Evolutionary conservation across 768 basidiomycete species (phyloP), one percentile per base, ranked within the genome.

Genomic region (Amanita rubescens): DNA sequence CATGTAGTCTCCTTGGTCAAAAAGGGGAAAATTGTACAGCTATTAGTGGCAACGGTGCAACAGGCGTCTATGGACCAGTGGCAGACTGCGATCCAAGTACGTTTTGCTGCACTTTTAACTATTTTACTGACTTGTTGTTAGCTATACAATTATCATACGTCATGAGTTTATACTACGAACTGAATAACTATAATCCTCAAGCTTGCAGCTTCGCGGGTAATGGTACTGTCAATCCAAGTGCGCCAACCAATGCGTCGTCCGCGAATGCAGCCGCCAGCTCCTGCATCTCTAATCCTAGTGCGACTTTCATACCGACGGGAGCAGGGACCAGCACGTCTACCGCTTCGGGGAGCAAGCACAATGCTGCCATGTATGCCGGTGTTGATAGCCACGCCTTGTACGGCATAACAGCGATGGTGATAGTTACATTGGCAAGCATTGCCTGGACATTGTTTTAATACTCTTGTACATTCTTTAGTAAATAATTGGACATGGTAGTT

Each of bases 161-260:
- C 45, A 87, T 94, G 81, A 87, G 80, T 65, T 72, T 82, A 55
- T 92, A 79, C 66, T 94, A 85, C 63, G 81, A 87, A 61, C 65
- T 73, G 27, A 79, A 78, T 52, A 78, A 77, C 65, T 77, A 78
- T 57, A 70, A 82, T 51, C 62, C 71, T 15, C 71, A 77, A 49
- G 75, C 88, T 7, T 95, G 93, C 70, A 80, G 77, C 71, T 95
- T 96, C 64, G 67, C 68, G 49, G 91, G 93, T 7, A 96, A 96
- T 63, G 93, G 84, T 5, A 90, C 89, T 14, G 73, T 90, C 58
- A 88, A 89, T 61, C 10, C 71, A 14, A 63, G 62, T 3, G 79
- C 81, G 14, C 75, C 85, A 27, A 64, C 84, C 6, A 63, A 66
- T 44, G 69, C 69, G 14, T 69, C 75, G 9, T 74, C 75, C 25